Evolutionary conservation across 371 early-diverging fungal species (phyloP), one percentile per base, ranked within the genome.

Genomic region (Lichtheimia ornata): DNA sequence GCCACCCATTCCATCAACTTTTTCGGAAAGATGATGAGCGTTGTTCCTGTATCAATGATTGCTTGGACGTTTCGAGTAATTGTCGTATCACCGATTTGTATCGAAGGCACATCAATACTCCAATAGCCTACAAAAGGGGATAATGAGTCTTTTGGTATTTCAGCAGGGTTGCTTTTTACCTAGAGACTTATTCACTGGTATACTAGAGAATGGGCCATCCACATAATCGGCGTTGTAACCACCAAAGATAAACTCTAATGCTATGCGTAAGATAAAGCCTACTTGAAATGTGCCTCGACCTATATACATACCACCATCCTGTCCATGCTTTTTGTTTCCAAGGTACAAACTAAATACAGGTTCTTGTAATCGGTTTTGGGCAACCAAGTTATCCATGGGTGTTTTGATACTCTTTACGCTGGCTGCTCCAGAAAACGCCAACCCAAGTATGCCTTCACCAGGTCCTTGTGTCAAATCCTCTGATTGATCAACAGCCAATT

Each of bases 11-110:
- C 27, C 14, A 80, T 79, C 3, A 64, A 11, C 9, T 12, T n/a
- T 0, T 55, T 25, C 28, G 67, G 49, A 53, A 73, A 63, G 51
- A 69, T 56, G 13, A 69, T 22, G 17, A 73, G 56, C 1, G 65
- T 67, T 27, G 72, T 72, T 24, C 88, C 87, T 5, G 88, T 88
- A 62, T 88, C 88, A 49, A 87, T 52, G 57, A 86, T 84, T 12
- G 76, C 85, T 47, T 63, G 44, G 1, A 68, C 61, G 5, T 64
- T 69, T 35, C 66, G 63, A 4, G 35, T 11, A 11, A 35, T 35
- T 0, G 35, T 35, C 11, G 35, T 11, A 11, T 35, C 35, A 9
- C 35, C 35, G 11, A 35, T 6, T 11, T 35, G 35, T 35, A 35
- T 11, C 11, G 35, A 35, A 0, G 35, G 35, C 11, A 35, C 5